Evolutionary conservation across 2,329 filamentous ascomycete species (phyloP).

Genomic region (Paracoccidioides lutzii): DNA sequence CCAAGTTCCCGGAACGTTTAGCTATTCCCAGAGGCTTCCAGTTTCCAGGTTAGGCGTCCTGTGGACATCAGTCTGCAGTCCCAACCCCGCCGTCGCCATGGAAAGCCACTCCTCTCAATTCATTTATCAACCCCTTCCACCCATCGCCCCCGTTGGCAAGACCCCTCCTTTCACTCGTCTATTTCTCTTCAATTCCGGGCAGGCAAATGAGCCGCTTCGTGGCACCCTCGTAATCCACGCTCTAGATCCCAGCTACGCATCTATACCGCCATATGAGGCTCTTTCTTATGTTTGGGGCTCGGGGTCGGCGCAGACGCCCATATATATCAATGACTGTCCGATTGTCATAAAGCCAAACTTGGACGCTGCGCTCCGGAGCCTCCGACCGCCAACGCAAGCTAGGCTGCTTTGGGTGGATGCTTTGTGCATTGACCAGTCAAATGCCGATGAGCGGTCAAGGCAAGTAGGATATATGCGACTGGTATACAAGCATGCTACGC

Average conservation of each 20-base stretch:
- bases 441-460: conserved; percentile 6
- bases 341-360: conserved; percentile 1
- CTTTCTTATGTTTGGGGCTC: conserved; percentile 6
- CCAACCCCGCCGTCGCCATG: not conserved
- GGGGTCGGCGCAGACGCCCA: not conserved
- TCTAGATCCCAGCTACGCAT: not conserved
- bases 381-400: not conserved
- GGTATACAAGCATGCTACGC: conserved; percentile 8
- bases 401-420: conserved; percentile 9
- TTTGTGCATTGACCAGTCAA: conserved; percentile 10
- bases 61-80: not conserved
- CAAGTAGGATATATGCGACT: conserved; percentile 9
- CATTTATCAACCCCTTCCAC: conserved; percentile 2
- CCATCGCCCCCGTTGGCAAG: not conserved
- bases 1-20: not conserved
- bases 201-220: not conserved
- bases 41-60: too few species aligned
- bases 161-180: conserved; percentile 4
- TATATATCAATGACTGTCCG: not conserved
- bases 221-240: not conserved
- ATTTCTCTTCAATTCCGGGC: not conserved
- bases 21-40: not conserved
- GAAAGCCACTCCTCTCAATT: not conserved
- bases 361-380: conserved; percentile 2
- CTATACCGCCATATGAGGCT: conserved; percentile 1